phyloP scores from a whole-genome alignment of 1,139 yeast species.

The Kodamaea alishanica region DNA sequence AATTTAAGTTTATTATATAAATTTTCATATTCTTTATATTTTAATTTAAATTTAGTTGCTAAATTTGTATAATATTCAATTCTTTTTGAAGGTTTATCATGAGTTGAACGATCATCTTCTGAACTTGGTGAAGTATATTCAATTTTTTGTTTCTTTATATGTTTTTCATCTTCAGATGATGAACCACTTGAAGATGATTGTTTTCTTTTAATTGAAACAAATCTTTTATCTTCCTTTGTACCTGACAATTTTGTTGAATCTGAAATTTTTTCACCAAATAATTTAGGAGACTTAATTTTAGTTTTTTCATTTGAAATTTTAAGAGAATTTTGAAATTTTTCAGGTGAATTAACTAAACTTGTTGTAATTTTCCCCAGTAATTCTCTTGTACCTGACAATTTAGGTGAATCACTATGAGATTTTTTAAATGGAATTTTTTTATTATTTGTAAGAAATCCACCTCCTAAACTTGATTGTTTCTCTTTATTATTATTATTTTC shows the following conservation, averaged over 20 bases:
- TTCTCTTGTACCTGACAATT: constrained; percentile 8
- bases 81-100: constrained; percentile 15
- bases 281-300: too few species aligned
- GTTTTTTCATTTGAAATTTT: too few species aligned
- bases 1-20: constrained; percentile 23
- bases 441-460: constrained; percentile 18
- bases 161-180: constrained; percentile 19
- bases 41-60: constrained; percentile 33
- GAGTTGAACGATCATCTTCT: constrained; percentile 11
- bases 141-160: constrained; percentile 12
- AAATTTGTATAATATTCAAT: constrained; percentile 26
- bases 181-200: constrained; percentile 15
- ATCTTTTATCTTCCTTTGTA: too few species aligned
- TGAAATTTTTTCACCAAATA: too few species aligned
- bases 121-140: constrained; percentile 19
- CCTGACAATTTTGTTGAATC: too few species aligned
- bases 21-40: constrained; percentile 38
- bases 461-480: constrained; percentile 18
- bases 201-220: constrained; percentile 11
- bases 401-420: constrained; percentile 22
- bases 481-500: constrained; percentile 10
- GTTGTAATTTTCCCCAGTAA: constrained; percentile 2
- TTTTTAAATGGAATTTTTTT: constrained; percentile 16
- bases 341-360: constrained; percentile 7
- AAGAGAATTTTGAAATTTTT: not conserved